These are phyloP conservation scores for Eimeria maxima DNA, from an alignment of 169 alveolate genomes.

Conservation along the genomic window DNA sequence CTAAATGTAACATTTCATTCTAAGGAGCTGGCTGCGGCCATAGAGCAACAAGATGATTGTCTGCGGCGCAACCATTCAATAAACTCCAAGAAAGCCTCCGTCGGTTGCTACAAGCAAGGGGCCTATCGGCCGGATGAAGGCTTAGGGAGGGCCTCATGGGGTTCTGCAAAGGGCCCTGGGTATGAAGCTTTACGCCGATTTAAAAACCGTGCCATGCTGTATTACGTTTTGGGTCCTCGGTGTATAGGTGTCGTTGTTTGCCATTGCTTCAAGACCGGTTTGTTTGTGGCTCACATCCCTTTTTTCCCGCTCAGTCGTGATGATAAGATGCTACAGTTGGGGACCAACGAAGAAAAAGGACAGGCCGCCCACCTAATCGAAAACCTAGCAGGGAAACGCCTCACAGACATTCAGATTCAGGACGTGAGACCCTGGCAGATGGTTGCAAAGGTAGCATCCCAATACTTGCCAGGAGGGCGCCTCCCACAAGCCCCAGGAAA, in stretches of 20 bases:
- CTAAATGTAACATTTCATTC: slow-evolving; percentile 72
- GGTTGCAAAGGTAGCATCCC: slow-evolving; percentile 77
- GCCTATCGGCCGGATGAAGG: not conserved
- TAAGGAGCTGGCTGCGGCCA: slow-evolving; percentile 64
- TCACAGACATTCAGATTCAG: slow-evolving; percentile 48
- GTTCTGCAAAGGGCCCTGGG: slow-evolving; percentile 25
- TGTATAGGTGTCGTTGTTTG: slow-evolving; percentile 93
- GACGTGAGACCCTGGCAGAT: slow-evolving; percentile 77
- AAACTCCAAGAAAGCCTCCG: not conserved
- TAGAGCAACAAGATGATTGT: not conserved
- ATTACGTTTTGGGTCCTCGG: slow-evolving; percentile 92
- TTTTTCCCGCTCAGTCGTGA: slow-evolving; percentile 84
- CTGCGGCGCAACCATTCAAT: not conserved
- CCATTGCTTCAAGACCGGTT: slow-evolving; percentile 93
- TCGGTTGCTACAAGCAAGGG: not conserved
- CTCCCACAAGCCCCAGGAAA: not conserved
- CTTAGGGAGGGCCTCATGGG: not conserved
- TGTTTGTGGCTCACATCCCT: slow-evolving; percentile 96
- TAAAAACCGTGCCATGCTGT: slow-evolving; percentile 85
- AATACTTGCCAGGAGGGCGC: slow-evolving; percentile 43
- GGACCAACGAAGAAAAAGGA: not conserved
- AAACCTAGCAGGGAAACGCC: slow-evolving; percentile 45
- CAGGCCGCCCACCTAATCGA: not conserved
- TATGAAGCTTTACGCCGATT: not conserved
- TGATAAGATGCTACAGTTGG: not conserved